Percentiles rank a stretch among this genome's conserved stretches.
phyloP scores from a whole-genome alignment of 2,329 filamentous ascomycete species.

The Xylaria sp. region DNA sequence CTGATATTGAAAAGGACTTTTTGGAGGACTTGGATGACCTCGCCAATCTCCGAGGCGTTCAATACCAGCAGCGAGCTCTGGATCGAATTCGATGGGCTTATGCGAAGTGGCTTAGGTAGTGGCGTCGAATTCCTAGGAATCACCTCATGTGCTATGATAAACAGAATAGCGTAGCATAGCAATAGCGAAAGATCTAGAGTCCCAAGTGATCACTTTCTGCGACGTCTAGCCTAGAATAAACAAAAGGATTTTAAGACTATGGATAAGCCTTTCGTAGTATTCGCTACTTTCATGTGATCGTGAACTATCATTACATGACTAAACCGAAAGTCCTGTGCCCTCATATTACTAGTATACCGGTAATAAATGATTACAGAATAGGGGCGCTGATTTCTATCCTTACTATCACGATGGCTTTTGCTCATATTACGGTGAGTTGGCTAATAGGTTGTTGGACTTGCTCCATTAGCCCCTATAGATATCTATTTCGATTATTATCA shows the following conservation, averaged over 20 bases:
- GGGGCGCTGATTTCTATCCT: neutral
- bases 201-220: neutral
- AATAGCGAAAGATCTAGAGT: constrained; percentile 5
- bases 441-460: neutral
- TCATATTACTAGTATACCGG: neutral
- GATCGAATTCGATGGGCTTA: constrained; percentile 93
- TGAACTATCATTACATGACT: neutral
- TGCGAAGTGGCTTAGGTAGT: constrained; percentile 72
- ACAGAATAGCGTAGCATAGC: constrained; percentile 19
- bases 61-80: constrained; percentile 80
- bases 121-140: neutral
- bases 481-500: too few relatives aligned
- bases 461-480: too few relatives aligned
- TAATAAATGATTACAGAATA: neutral
- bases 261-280: neutral
- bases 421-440: neutral
- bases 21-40: constrained; percentile 88
- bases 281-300: neutral
- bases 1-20: constrained; percentile 83
- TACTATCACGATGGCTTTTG: neutral
- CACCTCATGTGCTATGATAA: neutral
- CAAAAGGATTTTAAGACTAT: neutral
- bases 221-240: neutral
- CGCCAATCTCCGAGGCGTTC: constrained; percentile 82
- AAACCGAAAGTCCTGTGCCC: neutral